Evolutionary conservation across 75 land plant species (phyloP).

Genomic region (Gnetum montanum): DNA sequence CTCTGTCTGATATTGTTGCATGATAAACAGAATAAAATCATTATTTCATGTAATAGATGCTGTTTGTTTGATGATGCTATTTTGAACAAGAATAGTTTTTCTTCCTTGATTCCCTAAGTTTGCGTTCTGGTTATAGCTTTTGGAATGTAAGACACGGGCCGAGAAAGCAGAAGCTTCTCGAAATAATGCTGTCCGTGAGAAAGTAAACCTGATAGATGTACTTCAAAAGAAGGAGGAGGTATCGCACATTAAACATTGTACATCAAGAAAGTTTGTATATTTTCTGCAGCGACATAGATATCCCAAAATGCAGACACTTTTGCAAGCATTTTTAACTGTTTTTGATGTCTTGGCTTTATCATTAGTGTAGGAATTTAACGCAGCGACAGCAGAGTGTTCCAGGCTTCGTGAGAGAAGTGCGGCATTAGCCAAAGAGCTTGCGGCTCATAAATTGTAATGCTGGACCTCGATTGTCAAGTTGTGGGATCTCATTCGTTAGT

Average conservation of each 20-base stretch:
- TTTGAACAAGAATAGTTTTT: too few relatives aligned
- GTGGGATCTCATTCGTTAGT: neutral
- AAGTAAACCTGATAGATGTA: slow-evolving; percentile 16
- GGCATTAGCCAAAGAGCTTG: slow-evolving; percentile 79
- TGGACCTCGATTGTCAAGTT: too few relatives aligned
- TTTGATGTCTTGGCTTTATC: slow-evolving; percentile 7
- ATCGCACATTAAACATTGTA: too few relatives aligned
- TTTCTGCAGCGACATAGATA: too few relatives aligned
- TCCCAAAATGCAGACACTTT: neutral
- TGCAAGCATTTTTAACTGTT: neutral
- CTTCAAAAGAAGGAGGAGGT: slow-evolving; percentile 49
- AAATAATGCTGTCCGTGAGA: slow-evolving; percentile 36
- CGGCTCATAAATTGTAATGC: slow-evolving; percentile 77
- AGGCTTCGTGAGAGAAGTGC: slow-evolving; percentile 48
- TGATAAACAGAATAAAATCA: too few relatives aligned
- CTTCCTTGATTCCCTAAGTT: too few relatives aligned
- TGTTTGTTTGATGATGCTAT: too few relatives aligned
- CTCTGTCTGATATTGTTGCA: too few relatives aligned
- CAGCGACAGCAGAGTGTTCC: slow-evolving; percentile 30
- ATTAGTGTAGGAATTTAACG: slow-evolving; percentile 51
- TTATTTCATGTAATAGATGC: too few relatives aligned
- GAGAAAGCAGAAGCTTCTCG: slow-evolving; percentile 36
- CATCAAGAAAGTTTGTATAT: too few relatives aligned
- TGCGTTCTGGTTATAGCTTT: slow-evolving; percentile 41
- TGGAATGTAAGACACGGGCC: slow-evolving; percentile 25